Base-by-base conservation (phyloP, 352 stramenopile genomes). In the Pythium scleroteichum region DNA sequence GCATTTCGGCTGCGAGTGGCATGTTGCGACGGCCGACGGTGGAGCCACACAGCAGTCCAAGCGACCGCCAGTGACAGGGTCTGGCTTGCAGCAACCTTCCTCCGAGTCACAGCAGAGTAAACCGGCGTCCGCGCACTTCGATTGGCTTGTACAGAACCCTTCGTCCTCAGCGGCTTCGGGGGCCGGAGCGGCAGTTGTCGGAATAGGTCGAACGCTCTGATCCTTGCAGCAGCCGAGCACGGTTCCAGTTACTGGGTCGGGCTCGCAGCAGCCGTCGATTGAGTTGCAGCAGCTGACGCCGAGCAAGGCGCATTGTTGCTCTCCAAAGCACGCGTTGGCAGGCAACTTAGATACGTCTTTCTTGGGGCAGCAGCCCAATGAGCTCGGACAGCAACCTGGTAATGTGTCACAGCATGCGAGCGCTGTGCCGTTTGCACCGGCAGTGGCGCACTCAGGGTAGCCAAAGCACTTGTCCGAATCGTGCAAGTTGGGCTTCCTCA, bases 221-320 rank as follows among this genome's bases (percentile, higher is more conserved):
- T 87, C 73, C 69, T 84, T 85, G 66, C 82, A 92, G 66, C 82
- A 92, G 22, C 75, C 76, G 24, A 89, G 64, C 45, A 88, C 75
- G 2, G 23, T 41, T 6, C 75, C 76, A 0, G 67, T 81, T 26
- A 79, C 45, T 3, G 77, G 73, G 50, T 88, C 66, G 7, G 77
- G 76, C 27, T 79, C 66, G 48, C 82, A 92, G 67, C 82, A 92
- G 20, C 82, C 82, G 44, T 89, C 76, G n/a, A 82, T 75, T 16
- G 63, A 81, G 60, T 84, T 87, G 58, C 82, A 92, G 64, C 82
- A 92, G 27, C 72, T 71, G 3, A 92, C 52, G 23, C 75, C 80
- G 0, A 83, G 59, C 33, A 79, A 59, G 19, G 73, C 82, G 50
- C 82, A 92, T 57, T 83, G 53, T 22, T 82, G 76, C 45, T 92